Conservation (phyloP, 345 rosid species). For the Brassica cretica region DNA sequence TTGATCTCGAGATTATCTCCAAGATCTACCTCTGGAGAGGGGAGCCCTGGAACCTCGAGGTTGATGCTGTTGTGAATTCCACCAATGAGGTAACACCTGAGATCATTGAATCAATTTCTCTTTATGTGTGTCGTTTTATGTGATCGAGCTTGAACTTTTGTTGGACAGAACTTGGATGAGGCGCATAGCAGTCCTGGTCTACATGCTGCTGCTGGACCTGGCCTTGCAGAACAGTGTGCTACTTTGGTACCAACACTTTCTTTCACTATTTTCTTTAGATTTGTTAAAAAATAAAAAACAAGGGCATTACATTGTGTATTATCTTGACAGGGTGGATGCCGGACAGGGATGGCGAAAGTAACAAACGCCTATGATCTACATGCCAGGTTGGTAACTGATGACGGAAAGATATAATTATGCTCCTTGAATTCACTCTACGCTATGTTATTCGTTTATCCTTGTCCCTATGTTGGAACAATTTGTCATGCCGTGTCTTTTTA, state of each 20-base stretch:
- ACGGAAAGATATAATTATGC: background rate
- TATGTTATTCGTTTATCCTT: background rate
- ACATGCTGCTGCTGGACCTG: constrained; percentile 96
- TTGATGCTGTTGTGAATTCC: constrained; percentile 97
- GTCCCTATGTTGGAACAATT: constrained; percentile 7
- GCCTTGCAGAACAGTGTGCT: constrained; percentile 93
- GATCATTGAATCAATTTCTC: background rate
- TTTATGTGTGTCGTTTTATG: background rate
- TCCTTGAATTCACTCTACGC: background rate
- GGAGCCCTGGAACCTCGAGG: constrained; percentile 95
- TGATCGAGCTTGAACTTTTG: background rate
- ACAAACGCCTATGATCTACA: constrained; percentile 96
- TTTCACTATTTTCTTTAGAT: background rate
- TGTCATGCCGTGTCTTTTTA: background rate
- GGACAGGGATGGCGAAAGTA: constrained; percentile 97
- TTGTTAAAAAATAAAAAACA: no score
- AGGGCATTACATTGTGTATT: background rate
- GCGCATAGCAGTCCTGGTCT: constrained; percentile 93
- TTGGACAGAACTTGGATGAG: constrained; percentile 77
- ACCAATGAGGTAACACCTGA: constrained; percentile 86
- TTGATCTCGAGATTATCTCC: constrained; percentile 79
- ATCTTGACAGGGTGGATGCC: constrained; percentile 80
- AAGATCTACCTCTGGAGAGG: constrained; percentile 95
- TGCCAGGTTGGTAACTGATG: constrained; percentile 57
- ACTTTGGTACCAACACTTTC: constrained; percentile 56